phyloP scores from a whole-genome alignment of 306 rosid genomes.

The Leucaena leucocephala region DNA sequence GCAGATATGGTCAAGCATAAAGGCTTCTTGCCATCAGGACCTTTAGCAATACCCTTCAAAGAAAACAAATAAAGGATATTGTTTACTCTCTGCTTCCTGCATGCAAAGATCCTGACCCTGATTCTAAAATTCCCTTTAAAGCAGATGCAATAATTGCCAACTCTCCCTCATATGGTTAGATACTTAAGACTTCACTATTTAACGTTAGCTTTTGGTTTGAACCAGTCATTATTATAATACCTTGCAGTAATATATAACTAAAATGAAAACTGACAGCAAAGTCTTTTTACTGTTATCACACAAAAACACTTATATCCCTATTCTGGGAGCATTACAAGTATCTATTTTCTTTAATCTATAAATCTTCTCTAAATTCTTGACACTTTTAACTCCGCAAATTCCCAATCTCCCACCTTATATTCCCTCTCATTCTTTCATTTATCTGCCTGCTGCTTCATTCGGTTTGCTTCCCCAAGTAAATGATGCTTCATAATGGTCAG shows the following conservation, averaged over 20 bases:
- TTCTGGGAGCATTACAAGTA: background rate
- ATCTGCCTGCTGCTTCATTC: background rate
- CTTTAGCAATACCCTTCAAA: constrained; percentile 88
- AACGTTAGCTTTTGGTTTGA: constrained; percentile 1
- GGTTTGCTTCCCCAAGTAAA: background rate
- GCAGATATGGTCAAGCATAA: constrained; percentile 98
- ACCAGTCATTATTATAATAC: background rate
- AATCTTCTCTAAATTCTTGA: background rate
- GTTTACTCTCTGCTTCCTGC: constrained; percentile 80
- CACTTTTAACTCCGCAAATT: background rate
- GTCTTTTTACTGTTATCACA: background rate
- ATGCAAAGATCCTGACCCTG: constrained; percentile 72
- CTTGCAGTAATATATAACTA: background rate
- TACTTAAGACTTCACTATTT: constrained; percentile 41
- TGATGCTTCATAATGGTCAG: background rate
- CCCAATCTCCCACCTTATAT: background rate
- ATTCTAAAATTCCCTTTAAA: constrained; percentile 56
- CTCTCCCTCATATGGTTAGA: constrained; percentile 93
- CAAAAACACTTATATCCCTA: background rate
- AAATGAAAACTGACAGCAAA: background rate
- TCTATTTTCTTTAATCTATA: background rate
- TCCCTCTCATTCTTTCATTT: background rate
- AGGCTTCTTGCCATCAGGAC: constrained; percentile 95
- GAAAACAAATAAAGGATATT: constrained; percentile 75
- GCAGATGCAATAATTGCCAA: constrained; percentile 93